These are phyloP conservation scores for Penicillium sp. DNA, from an alignment of 2,329 filamentous ascomycete species.

Conservation along the genomic window DNA sequence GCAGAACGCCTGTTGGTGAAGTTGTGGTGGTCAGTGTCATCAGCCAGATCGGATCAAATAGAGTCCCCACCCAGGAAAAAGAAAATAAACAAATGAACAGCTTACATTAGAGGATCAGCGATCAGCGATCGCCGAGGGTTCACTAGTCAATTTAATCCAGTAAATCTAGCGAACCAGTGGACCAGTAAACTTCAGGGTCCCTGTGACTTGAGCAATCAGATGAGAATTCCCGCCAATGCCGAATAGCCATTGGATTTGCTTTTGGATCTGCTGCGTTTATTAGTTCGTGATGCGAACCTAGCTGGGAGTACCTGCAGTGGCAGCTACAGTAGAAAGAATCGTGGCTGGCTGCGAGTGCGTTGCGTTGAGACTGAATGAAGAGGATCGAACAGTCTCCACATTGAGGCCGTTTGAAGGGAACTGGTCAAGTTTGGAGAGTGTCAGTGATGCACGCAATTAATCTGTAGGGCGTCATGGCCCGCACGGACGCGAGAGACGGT, in stretches of 20 bases:
- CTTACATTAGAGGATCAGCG: background rate
- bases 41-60: conserved; percentile 19
- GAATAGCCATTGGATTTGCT: conserved; percentile 14
- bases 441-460: background rate
- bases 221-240: conserved; percentile 5
- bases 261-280: conserved; percentile 23
- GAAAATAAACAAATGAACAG: background rate
- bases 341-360: conserved; percentile 30
- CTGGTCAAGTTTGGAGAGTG: background rate
- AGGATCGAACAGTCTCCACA: background rate
- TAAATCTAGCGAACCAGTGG: background rate
- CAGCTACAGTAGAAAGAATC: conserved; percentile 14
- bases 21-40: conserved; percentile 3
- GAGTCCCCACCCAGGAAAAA: background rate
- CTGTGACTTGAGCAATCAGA: conserved; percentile 28
- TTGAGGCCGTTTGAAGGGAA: background rate
- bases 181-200: background rate
- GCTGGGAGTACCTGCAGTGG: conserved; percentile 32
- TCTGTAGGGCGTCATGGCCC: background rate
- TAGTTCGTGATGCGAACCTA: conserved; percentile 18
- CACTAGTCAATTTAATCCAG: background rate
- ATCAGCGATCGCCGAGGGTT: conserved; percentile 25
- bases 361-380: background rate
- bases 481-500: background rate
- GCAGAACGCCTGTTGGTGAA: conserved; percentile 14